Conservation (phyloP, 192 early-diverging fungal genomes). For the Backusella liffmaniae region DNA sequence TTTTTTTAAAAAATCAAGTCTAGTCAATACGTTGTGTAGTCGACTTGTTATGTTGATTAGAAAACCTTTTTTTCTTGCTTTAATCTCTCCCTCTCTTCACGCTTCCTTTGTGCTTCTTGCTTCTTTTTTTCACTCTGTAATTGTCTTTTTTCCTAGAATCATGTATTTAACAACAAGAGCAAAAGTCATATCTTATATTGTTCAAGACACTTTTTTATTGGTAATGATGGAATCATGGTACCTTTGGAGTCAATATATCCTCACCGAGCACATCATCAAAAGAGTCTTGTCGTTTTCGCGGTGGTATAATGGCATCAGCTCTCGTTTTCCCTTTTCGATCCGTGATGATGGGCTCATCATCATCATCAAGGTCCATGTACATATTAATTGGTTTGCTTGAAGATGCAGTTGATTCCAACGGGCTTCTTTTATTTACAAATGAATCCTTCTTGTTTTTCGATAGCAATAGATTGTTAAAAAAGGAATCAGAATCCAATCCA, state of each 20-base stretch:
- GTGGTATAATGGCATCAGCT: not conserved
- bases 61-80: not conserved
- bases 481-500: not conserved
- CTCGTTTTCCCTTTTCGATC: not conserved
- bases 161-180: not conserved
- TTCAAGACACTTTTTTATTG: not conserved
- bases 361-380: not conserved
- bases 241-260: not conserved
- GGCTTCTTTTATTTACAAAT: not conserved
- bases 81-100: not conserved
- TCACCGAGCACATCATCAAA: not conserved
- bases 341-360: not conserved
- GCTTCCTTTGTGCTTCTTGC: not conserved
- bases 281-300: not conserved
- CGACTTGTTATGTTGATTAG: not conserved
- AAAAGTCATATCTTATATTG: not conserved
- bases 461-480: not conserved
- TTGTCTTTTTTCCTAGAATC: not conserved
- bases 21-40: not conserved
- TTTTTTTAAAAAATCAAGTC: not conserved
- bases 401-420: not conserved
- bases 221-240: not conserved
- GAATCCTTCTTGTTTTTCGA: not conserved
- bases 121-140: constrained; percentile 9
- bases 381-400: not conserved